Evolutionary conservation across 2,329 filamentous ascomycete genomes (phyloP), one percentile per base, ranked within the genome.

Genomic region (Stenocarpella maydis): DNA sequence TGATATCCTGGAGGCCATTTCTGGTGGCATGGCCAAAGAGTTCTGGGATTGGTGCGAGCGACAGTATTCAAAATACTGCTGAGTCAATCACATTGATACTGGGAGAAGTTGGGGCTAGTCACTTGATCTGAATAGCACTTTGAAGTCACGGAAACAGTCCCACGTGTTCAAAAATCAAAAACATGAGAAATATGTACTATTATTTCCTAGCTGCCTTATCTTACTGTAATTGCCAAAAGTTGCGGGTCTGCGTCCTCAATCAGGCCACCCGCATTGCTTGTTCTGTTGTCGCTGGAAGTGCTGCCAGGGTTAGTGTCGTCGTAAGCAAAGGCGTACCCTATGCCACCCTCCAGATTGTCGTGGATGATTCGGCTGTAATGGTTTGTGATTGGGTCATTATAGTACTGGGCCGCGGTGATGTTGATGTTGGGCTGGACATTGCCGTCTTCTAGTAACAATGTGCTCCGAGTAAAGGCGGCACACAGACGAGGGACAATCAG

Each of bases 21-120:
- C 31, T 19, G 19, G 60, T 4, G 69, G 69, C 19, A 69, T 69
- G 28, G 50, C 66, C 2, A 65, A 69, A 19, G 66, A 53, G 2
- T 69, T 71, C 15, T 71, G 69, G 69, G 69, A 69, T 9, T 71
- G 69, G 69, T 71, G 69, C 26, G 69, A 71, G 26, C 26, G 37
- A 8, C 12, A 69, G 10, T 15, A 63, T 21, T 19, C 39, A 26
- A 26, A 43, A 15, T 17, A 58, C 28, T 19, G 31, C 28, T 67
- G 21, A 66, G n/a, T 37, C 9, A 37, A 5, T 10, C 12, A 12
- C 34, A 12, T 12, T 2, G 12, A 12, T 9, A 37, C 34, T 9
- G 34, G 34, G 10, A 12, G 34, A 6, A 24, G 31, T 24, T n/a
- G 19, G 28, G 19, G 47, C 28, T 8, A 31, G 28, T 17, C 28